Evolutionary conservation across 2,329 filamentous ascomycete genomes (phyloP).

Genomic region (Aspergillus chevalieri): DNA sequence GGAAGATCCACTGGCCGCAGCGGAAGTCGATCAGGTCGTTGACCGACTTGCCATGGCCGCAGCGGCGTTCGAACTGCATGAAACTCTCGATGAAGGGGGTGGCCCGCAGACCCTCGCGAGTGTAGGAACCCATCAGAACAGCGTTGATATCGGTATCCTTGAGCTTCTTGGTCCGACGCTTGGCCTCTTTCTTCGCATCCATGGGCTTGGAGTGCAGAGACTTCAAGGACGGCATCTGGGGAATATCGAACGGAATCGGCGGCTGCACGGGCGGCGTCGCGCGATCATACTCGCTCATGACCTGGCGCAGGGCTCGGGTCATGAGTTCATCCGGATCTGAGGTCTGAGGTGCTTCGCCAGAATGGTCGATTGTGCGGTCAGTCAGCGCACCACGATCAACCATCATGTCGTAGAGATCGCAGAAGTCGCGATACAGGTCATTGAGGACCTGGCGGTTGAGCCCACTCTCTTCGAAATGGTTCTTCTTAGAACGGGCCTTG

Average conservation of each 20-base stretch:
- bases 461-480: conserved; percentile 76
- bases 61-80: conserved; percentile 43
- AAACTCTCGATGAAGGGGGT: conserved; percentile 44
- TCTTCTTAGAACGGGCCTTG: conserved; percentile 86
- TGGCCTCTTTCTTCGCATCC: conserved; percentile 66
- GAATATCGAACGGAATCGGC: conserved; percentile 83
- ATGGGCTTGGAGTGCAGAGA: conserved; percentile 59
- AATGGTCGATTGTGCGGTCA: conserved; percentile 67
- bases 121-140: conserved; percentile 74
- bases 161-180: conserved; percentile 64
- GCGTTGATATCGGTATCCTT: conserved; percentile 72
- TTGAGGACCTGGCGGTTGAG: conserved; percentile 77
- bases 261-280: conserved; percentile 85
- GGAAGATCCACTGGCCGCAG: conserved; percentile 48
- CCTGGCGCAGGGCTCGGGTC: conserved; percentile 65
- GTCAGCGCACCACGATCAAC: conserved; percentile 76
- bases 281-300: conserved; percentile 82
- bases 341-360: conserved; percentile 46
- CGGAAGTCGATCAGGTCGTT: conserved; percentile 42
- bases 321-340: conserved; percentile 52
- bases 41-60: conserved; percentile 37
- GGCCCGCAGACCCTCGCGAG: conserved; percentile 59
- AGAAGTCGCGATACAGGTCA: conserved; percentile 79
- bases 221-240: conserved; percentile 65
- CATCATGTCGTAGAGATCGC: conserved; percentile 78